Conservation (phyloP, 345 rosid genomes). For the Arabidopsis suecica region DNA sequence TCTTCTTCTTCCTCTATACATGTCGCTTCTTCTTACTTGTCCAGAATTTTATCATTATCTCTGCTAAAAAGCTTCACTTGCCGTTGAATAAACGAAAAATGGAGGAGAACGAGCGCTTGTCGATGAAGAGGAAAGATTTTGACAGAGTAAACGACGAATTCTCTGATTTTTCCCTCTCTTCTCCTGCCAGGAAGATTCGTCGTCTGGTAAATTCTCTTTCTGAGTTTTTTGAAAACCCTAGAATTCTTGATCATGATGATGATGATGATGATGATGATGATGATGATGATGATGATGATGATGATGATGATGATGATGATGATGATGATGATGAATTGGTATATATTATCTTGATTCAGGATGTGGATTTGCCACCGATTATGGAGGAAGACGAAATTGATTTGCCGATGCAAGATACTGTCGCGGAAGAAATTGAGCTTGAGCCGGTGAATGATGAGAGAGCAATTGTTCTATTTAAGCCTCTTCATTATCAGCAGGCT, state of each 20-base stretch:
- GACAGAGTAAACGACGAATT: slow-evolving; percentile 73
- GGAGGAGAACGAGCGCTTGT: slow-evolving; percentile 10
- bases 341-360: slow-evolving; percentile 37
- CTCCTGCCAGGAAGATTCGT: slow-evolving; percentile 82
- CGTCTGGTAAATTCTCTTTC: slow-evolving; percentile 60
- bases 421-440: neutral
- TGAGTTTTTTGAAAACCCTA: neutral
- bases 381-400: slow-evolving; percentile 60
- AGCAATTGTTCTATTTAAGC: slow-evolving; percentile 74
- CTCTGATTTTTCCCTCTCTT: slow-evolving; percentile 78
- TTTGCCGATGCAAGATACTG: slow-evolving; percentile 21
- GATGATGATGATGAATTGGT: neutral
- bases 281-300: no score
- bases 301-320: no score
- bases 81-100: neutral
- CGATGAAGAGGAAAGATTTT: slow-evolving; percentile 62
- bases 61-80: neutral
- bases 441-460: slow-evolving; percentile 55
- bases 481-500: slow-evolving; percentile 39
- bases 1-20: neutral
- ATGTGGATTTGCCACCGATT: slow-evolving; percentile 61
- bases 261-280: no score
- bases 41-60: neutral
- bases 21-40: neutral
- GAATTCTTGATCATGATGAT: neutral